phyloP scores from a whole-genome alignment of 768 basidiomycete species.

The Termitomyces eurrhizus region DNA sequence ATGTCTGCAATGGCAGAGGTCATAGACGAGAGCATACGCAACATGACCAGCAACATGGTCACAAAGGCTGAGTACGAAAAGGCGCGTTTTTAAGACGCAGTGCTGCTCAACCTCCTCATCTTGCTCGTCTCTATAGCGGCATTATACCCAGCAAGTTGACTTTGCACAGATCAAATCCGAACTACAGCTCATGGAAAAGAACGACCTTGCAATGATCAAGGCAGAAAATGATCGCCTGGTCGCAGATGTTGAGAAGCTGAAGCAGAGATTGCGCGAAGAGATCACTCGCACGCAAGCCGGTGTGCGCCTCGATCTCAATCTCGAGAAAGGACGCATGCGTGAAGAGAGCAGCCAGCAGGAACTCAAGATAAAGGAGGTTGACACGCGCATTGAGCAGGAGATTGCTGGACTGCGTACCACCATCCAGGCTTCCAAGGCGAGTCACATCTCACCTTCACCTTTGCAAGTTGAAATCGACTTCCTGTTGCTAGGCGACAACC shows the following conservation, averaged over 20 bases:
- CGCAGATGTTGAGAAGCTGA: constrained; percentile 89
- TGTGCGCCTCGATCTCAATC: constrained; percentile 89
- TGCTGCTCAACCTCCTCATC: not conserved
- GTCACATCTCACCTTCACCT: constrained; percentile 11
- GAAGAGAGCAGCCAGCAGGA: constrained; percentile 92
- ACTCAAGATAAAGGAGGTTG: constrained; percentile 95
- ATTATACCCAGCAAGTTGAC: constrained; percentile 95
- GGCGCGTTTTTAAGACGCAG: constrained; percentile 37
- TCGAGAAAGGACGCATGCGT: constrained; percentile 94
- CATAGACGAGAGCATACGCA: constrained; percentile 93
- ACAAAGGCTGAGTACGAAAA: constrained; percentile 96
- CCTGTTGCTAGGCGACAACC: constrained; percentile 60
- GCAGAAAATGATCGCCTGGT: constrained; percentile 94
- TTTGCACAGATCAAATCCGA: constrained; percentile 97
- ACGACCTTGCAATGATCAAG: constrained; percentile 92
- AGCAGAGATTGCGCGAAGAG: constrained; percentile 89
- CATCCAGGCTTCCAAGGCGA: constrained; percentile 81
- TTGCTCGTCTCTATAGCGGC: constrained; percentile 47
- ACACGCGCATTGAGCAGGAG: constrained; percentile 95
- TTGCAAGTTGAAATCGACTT: constrained; percentile 3
- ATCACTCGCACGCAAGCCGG: constrained; percentile 90
- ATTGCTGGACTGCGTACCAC: constrained; percentile 82
- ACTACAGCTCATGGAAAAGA: constrained; percentile 94
- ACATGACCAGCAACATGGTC: constrained; percentile 96
- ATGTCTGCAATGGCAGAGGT: constrained; percentile 97